phyloP scores from a whole-genome alignment of 257 asterid genomes.

The Nicotiana sylvestris region DNA sequence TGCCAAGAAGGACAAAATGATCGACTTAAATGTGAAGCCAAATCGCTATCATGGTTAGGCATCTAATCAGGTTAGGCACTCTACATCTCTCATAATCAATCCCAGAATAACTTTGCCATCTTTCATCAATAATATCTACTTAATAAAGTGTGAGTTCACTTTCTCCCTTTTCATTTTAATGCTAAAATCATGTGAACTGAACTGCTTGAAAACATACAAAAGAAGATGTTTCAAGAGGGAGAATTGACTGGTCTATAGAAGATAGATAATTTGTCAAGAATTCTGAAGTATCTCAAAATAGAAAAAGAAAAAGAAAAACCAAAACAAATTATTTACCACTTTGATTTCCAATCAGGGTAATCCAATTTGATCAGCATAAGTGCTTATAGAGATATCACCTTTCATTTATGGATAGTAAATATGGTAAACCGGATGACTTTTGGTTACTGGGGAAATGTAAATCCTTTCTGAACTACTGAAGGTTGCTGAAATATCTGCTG shows the following conservation, averaged over 20 bases:
- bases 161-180: not conserved
- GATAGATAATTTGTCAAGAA: not conserved
- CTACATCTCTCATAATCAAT: not conserved
- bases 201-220: not conserved
- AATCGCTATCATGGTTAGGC: constrained; percentile 47
- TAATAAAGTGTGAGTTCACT: not conserved
- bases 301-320: not conserved
- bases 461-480: not conserved
- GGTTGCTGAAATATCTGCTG: not conserved
- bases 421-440: not conserved
- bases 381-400: not conserved
- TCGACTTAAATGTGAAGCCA: constrained; percentile 89
- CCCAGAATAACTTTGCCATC: not conserved
- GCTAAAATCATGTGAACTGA: not conserved
- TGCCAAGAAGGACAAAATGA: constrained; percentile 46
- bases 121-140: not conserved
- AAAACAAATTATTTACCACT: not conserved
- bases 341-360: not conserved
- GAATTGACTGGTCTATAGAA: not conserved
- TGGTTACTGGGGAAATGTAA: not conserved
- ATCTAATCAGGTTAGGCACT: constrained; percentile 23
- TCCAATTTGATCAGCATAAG: not conserved
- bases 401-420: not conserved
- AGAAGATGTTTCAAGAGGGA: not conserved
- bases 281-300: not conserved